These are phyloP conservation scores for Ustilago loliicola DNA, from an alignment of 1,284 basidiomycete species.

Conservation along the genomic window DNA sequence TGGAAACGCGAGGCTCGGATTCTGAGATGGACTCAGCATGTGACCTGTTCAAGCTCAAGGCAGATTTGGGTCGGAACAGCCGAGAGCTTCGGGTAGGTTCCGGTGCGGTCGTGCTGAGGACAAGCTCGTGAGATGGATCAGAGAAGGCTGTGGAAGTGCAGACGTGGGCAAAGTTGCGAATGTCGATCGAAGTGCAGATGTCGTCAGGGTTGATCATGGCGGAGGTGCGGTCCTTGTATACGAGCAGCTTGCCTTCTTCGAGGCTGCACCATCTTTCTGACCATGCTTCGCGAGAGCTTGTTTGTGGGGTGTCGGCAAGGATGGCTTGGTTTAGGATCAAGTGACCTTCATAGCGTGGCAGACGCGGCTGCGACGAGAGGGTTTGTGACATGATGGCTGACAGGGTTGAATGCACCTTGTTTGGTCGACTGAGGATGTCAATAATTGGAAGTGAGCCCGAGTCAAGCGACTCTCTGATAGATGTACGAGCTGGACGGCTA, in stretches of 20 bases:
- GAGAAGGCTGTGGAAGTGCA: not conserved
- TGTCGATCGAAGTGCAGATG: slow-evolving; percentile 20
- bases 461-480: not conserved
- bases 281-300: slow-evolving; percentile 30
- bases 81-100: slow-evolving; percentile 11
- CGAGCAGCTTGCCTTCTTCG: slow-evolving; percentile 40
- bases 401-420: too few species aligned
- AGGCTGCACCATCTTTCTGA: slow-evolving; percentile 46
- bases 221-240: slow-evolving; percentile 40
- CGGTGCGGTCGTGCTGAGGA: slow-evolving; percentile 14
- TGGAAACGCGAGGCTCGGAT: slow-evolving; percentile 11
- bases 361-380: slow-evolving; percentile 7
- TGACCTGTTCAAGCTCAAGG: slow-evolving; percentile 20
- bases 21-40: slow-evolving; percentile 8
- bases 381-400: slow-evolving; percentile 5
- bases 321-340: slow-evolving; percentile 28
- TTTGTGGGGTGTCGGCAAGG: slow-evolving; percentile 21
- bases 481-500: not conserved
- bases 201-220: slow-evolving; percentile 36
- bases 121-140: slow-evolving; percentile 11
- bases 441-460: not conserved
- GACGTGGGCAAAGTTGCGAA: slow-evolving; percentile 23
- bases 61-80: slow-evolving; percentile 26
- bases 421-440: too few species aligned
- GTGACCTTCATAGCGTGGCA: slow-evolving; percentile 41